Conservation (phyloP, 2,329 filamentous ascomycete species). For the Coniella vitis region DNA sequence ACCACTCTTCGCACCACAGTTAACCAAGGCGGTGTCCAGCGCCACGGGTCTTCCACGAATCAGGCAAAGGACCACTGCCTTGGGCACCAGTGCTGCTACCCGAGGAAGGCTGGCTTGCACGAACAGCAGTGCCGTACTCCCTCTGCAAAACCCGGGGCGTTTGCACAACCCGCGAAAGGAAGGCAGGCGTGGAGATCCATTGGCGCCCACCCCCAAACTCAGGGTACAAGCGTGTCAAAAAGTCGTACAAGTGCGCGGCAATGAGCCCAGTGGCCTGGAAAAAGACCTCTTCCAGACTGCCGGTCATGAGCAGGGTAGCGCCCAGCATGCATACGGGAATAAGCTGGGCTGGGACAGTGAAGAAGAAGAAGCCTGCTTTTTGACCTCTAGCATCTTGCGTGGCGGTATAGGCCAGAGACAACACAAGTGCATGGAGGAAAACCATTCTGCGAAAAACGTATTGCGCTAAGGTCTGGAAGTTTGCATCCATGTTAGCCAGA, state of each 20-base stretch:
- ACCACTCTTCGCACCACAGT: conserved; percentile 7
- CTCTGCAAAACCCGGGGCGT: conserved; percentile 42
- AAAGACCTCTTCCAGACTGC: conserved; percentile 47
- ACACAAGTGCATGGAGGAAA: conserved; percentile 59
- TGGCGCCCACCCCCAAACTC: conserved; percentile 80
- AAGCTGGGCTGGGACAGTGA: conserved; percentile 75
- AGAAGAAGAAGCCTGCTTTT: conserved; percentile 71
- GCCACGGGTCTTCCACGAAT: conserved; percentile 59
- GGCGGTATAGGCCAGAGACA: conserved; percentile 78
- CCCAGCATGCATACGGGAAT: conserved; percentile 75
- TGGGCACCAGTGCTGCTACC: conserved; percentile 35
- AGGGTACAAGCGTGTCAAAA: conserved; percentile 81
- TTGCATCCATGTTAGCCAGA: conserved; percentile 2
- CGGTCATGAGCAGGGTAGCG: conserved; percentile 60
- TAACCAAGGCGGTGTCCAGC: conserved; percentile 55
- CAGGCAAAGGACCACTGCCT: conserved; percentile 46
- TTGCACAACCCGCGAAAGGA: conserved; percentile 62
- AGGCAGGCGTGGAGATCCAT: conserved; percentile 64
- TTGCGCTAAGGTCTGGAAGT: conserved; percentile 42
- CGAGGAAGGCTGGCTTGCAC: conserved; percentile 27
- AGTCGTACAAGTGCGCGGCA: conserved; percentile 86
- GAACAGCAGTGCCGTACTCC: conserved; percentile 56
- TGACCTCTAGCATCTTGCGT: conserved; percentile 77
- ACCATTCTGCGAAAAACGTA: conserved; percentile 42
- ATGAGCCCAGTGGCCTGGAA: conserved; percentile 71